Base-by-base conservation (phyloP, 192 early-diverging fungal species). In the Linnemannia hyalina region DNA sequence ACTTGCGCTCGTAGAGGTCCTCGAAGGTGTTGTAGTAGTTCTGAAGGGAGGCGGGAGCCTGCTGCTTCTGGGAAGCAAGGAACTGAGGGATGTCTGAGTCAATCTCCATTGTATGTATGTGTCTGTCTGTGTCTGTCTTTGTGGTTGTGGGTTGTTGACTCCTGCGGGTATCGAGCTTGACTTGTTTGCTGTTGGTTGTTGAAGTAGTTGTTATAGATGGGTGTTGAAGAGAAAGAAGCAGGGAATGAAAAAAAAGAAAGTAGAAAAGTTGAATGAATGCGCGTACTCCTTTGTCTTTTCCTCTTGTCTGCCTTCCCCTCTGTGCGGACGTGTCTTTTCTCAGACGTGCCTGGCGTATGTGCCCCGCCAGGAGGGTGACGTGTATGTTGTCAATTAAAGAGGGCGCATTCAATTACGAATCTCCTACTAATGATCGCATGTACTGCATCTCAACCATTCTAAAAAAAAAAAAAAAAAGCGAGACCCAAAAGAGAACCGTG, bases 1-100 rank as follows among this genome's bases (percentile, higher is more conserved):
- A 97, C 97, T 99, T 99, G 83, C 94, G 90, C 89, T 99, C 99
- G 85, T 99, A 97, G 32, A 98, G 90, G 69, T 97, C 96, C 75
- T 97, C 97, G 90, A 99, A 99, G 41, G 92, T 92, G 63, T 88
- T 84, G 89, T 95, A 98, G 88, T 93, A 96, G 55, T 94, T 91
- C 60, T 94, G 92, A n/a, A 99, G 90, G 55, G 90, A 82, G 18
- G 88, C 88, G 20, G 97, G 95, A 4, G 92, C 96, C 47, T 93
- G 89, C 72, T 91, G 85, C 84, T 89, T 89, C 89, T 95, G 92
- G 68, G 92, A 88, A 75, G 91, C 89, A 70, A 98, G 89, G 76
- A 94, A 97, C 22, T 86, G 91, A 86, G 91, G 90, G 57, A 97
- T 96, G 76, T 94, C 92, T 83, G 92, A 92, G 88, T 97, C 95